Base-by-base conservation (phyloP, 495 filamentous ascomycete species). In the Gamarada debralockiae region DNA sequence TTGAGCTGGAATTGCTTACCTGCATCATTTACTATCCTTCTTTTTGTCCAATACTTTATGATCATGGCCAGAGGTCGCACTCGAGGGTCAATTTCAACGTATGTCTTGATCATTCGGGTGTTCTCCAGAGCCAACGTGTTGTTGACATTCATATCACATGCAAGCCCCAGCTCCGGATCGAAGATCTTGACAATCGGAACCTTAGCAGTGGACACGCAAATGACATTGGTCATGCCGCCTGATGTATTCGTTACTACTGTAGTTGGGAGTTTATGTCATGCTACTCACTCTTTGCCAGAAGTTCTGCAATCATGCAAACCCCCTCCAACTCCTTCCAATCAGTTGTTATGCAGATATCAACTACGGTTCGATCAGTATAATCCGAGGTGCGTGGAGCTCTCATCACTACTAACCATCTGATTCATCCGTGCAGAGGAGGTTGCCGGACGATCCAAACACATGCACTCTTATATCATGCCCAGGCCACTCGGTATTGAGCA, bases 61-160 rank as follows among this genome's bases (percentile, higher is more conserved):
- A 92, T 86, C 90, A 97, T 96, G 18, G 92, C 92, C 56, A 98
- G 73, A 18, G 85, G 91, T 33, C 95, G 82, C 49, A 98, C 90
- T 43, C 93, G 80, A 44, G 92, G 80, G 66, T 97, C 93, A 52
- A 96, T 87, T 61, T 95, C 82, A 51, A 97, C 90, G 72, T 98
- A 98, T 0, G 90, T 96, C 66, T 92, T 91, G 59, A 98, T 90
- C 93, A 98, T 96, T 12, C 90, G 85, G 21, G 93, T 98, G 63
- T 98, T 98, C 65, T 97, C 92, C 55, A 98, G 70, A 0, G 93
- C 93, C 40, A 92, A 58, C 2, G 92, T 92, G 57, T 96, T 98
- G 71, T 98, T 98, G 70, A 97, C 90, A 53, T 97, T 98, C 86
- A 98, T 93, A 65, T 98, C 93, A 59, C 90, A 96, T n/a, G 90